Evolutionary conservation across 352 stramenopile species (phyloP), one percentile per base, ranked within the genome.

Genomic region (Phytophthora ohioensis): DNA sequence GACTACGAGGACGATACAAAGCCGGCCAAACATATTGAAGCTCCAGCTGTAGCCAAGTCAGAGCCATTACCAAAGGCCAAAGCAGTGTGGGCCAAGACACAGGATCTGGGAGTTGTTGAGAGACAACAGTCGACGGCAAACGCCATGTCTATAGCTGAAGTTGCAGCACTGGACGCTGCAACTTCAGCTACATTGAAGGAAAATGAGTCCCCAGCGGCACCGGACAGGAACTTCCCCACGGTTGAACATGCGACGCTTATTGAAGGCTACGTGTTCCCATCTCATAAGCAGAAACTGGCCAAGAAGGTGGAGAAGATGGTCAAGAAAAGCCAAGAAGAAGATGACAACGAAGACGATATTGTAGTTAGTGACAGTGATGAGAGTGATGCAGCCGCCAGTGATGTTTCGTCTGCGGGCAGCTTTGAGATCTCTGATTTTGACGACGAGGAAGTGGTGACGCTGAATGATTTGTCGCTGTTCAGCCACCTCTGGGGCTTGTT

Each of bases 191-290:
- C 43, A 5, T 66, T 93, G 31, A 85, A 82, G 48, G 84, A 92
- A 51, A 90, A 89, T 56, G 51, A 39, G 11, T 41, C 64, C 4
- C 74, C 74, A 11, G 68, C 65, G 12, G 66, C 72, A 2, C 84
- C 84, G 0, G 72, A 81, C 8, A 57, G 72, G 21, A 73, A 80
- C 27, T 96, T 94, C 42, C 85, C 85, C 0, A 80, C 79, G 3
- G 63, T 69, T 5, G 55, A 81, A 27, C 84, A 96, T 30, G 84
- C 87, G 2, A 80, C 90, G 48, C 72, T 91, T 17, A 94, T 96
- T 38, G 89, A 96, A 61, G 89, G 89, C 45, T 94, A 93, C 57
- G 77, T 94, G 48, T 96, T 96, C 54, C 89, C 89, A 34, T 76
- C 81, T 43, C 89, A 96, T 75, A 96, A 96, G 67, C 61, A 84